A percentile compares a stretch with the other conserved stretches of the same genome.
Conservation (phyloP, 257 asterid genomes). For the Craterostigma plantagineum region DNA sequence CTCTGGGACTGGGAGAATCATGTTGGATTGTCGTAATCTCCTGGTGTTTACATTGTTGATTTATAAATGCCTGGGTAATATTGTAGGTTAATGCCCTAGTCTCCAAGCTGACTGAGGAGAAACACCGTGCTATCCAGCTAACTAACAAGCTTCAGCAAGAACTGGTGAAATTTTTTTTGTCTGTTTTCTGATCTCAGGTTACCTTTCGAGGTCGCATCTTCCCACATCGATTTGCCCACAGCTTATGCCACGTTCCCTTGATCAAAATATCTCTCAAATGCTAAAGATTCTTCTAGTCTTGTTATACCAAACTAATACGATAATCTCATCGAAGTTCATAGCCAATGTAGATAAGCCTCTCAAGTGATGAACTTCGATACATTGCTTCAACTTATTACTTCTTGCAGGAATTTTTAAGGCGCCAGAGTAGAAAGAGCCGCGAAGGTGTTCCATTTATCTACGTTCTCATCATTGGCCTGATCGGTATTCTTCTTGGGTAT, state of each 20-base stretch:
- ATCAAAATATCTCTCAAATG: too few species aligned
- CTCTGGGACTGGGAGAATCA: too few species aligned
- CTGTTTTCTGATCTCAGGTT: background rate
- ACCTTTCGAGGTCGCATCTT: too few species aligned
- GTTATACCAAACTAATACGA: too few species aligned
- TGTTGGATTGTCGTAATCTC: background rate
- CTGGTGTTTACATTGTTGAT: background rate
- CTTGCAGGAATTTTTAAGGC: constrained; percentile 67
- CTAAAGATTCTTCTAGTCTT: too few species aligned
- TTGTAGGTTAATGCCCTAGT: constrained; percentile 60
- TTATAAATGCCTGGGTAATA: constrained; percentile 10
- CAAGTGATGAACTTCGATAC: too few species aligned
- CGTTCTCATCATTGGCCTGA: constrained; percentile 50
- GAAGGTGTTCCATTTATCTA: constrained; percentile 62
- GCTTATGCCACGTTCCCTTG: background rate
- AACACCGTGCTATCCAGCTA: constrained; percentile 42
- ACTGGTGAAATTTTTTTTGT: constrained; percentile 19
- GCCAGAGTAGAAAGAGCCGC: constrained; percentile 27
- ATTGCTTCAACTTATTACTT: background rate
- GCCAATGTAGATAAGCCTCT: too few species aligned
- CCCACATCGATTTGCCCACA: background rate
- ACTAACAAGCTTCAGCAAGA: constrained; percentile 64
- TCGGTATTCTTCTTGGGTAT: constrained; percentile 74
- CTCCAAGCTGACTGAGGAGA: constrained; percentile 77
- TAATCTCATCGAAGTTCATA: background rate